Evolutionary conservation across 2,329 filamentous ascomycete species (phyloP).

Genomic region (Sporothrix brunneoviolacea): DNA sequence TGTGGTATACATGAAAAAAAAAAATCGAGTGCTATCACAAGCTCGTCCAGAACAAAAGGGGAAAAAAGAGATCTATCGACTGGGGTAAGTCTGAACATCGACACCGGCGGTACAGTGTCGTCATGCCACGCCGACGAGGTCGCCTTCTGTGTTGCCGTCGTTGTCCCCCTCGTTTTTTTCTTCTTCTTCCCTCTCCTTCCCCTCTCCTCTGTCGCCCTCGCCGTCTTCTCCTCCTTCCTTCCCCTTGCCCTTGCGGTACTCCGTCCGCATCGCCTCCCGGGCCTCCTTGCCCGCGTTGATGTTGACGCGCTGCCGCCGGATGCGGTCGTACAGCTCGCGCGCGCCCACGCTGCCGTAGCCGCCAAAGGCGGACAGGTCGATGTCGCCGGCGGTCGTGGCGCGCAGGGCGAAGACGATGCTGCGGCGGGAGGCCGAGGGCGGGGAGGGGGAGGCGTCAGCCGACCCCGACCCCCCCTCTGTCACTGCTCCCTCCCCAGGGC

Average conservation of each 20-base stretch:
- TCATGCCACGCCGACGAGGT: constrained; percentile 5
- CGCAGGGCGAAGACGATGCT: constrained; percentile 22
- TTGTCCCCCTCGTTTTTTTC: neutral
- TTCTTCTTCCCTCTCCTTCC: neutral
- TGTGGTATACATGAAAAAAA: too few species aligned
- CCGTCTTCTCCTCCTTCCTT: neutral
- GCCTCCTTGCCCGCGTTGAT: constrained; percentile 17
- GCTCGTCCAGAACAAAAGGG: too few species aligned
- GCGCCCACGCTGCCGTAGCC: constrained; percentile 10
- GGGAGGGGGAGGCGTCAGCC: too few species aligned
- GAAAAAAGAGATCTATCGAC: too few species aligned
- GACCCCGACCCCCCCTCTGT: too few species aligned
- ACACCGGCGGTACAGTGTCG: too few species aligned
- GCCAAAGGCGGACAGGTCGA: constrained; percentile 16
- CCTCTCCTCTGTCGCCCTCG: too few species aligned
- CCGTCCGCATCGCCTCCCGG: constrained; percentile 14
- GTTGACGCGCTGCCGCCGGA: constrained; percentile 18
- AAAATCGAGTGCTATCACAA: too few species aligned
- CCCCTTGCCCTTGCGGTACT: neutral
- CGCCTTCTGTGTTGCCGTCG: neutral
- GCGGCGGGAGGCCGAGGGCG: too few species aligned
- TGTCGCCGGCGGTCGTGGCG: constrained; percentile 14
- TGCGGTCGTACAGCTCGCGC: constrained; percentile 15
- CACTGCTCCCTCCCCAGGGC: neutral
- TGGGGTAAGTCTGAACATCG: too few species aligned